Percentiles rank a stretch among this genome's conserved stretches.
Evolutionary conservation across 1,284 basidiomycete genomes (phyloP).

Genomic region (Thecaphora frezii): DNA sequence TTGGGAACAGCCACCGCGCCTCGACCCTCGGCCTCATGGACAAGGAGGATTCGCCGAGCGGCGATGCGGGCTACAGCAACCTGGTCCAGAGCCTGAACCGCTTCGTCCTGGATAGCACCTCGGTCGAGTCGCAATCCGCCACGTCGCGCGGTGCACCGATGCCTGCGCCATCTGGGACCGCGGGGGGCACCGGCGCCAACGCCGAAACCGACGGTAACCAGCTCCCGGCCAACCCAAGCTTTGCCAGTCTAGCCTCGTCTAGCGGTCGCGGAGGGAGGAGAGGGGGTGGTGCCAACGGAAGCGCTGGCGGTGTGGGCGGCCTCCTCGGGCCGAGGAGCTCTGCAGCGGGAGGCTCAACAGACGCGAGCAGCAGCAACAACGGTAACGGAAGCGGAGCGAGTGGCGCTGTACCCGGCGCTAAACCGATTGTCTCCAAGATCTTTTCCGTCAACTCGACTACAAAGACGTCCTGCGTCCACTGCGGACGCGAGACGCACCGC

Average conservation of each 20-base stretch:
- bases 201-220: too few species aligned
- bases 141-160: too few species aligned
- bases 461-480: slow-evolving; percentile 71
- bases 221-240: too few species aligned
- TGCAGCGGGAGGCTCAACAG: too few species aligned
- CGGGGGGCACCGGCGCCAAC: not conserved
- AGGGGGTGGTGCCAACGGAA: not conserved
- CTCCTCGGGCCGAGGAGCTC: too few species aligned
- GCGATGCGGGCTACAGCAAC: slow-evolving; percentile 69
- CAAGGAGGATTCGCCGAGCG: slow-evolving; percentile 69
- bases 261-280: not conserved
- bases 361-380: too few species aligned
- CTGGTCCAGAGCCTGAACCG: slow-evolving; percentile 94
- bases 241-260: not conserved
- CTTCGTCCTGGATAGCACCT: slow-evolving; percentile 73
- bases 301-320: not conserved
- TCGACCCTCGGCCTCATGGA: slow-evolving; percentile 87
- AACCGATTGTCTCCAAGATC: slow-evolving; percentile 12
- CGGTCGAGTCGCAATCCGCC: slow-evolving; percentile 26
- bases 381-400: not conserved
- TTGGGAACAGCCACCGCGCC: slow-evolving; percentile 73
- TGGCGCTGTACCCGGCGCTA: too few species aligned
- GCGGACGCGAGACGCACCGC: slow-evolving; percentile 70
- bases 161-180: not conserved
- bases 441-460: slow-evolving; percentile 28